Conservation (phyloP, 2,329 filamentous ascomycete species). For the Botrytis paeoniae region DNA sequence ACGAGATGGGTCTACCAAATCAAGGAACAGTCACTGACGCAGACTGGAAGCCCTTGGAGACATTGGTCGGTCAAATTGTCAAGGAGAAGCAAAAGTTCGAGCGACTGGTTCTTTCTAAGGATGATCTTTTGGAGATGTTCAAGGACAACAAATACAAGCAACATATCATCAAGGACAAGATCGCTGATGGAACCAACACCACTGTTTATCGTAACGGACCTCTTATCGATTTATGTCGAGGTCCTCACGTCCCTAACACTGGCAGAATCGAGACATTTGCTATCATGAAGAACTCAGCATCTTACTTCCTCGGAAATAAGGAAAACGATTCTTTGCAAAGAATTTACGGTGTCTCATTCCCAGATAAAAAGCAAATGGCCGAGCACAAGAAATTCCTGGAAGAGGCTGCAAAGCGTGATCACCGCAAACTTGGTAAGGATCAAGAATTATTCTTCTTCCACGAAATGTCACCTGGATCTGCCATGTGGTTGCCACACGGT, state of each 20-base stretch:
- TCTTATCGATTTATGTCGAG: slow-evolving; percentile 91
- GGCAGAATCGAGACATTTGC: slow-evolving; percentile 92
- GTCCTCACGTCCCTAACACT: slow-evolving; percentile 91
- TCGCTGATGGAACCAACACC: slow-evolving; percentile 82
- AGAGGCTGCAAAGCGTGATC: slow-evolving; percentile 96
- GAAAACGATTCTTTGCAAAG: slow-evolving; percentile 93
- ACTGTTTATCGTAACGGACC: slow-evolving; percentile 92
- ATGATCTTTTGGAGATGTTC: slow-evolving; percentile 93
- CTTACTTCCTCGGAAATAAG: slow-evolving; percentile 92
- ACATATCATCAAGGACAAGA: slow-evolving; percentile 92
- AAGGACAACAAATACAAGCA: slow-evolving; percentile 98
- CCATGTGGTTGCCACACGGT: slow-evolving; percentile 90
- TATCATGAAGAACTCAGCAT: slow-evolving; percentile 74
- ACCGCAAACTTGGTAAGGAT: slow-evolving; percentile 88
- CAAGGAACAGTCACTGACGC: slow-evolving; percentile 65
- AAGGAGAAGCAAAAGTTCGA: slow-evolving; percentile 98
- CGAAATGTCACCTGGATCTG: slow-evolving; percentile 85
- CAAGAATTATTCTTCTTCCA: slow-evolving; percentile 99
- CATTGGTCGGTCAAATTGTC: slow-evolving; percentile 75
- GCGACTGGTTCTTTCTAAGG: slow-evolving; percentile 83
- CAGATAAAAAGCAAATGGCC: slow-evolving; percentile 90
- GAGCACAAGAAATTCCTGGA: slow-evolving; percentile 94
- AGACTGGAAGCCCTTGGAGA: slow-evolving; percentile 85
- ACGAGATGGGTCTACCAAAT: slow-evolving; percentile 85
- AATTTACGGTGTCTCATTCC: slow-evolving; percentile 94